Evolutionary conservation across 1,284 basidiomycete genomes (phyloP).

Genomic region (Rhodofomes roseus): DNA sequence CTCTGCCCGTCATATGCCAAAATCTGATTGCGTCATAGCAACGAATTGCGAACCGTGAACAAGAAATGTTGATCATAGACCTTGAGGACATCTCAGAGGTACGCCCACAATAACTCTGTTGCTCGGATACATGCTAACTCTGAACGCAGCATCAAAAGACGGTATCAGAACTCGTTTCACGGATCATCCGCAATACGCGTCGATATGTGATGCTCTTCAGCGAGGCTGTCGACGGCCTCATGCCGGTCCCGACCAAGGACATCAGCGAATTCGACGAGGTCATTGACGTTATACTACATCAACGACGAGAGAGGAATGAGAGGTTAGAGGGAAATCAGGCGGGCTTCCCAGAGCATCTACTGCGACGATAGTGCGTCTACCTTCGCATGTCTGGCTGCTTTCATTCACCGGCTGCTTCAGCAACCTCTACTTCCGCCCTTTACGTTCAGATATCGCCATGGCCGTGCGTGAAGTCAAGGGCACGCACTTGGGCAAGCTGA

Average conservation of each 20-base stretch:
- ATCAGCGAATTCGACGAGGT: slow-evolving; percentile 89
- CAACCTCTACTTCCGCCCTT: slow-evolving; percentile 91
- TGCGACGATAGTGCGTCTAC: slow-evolving; percentile 89
- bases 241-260: slow-evolving; percentile 86
- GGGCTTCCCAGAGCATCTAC: slow-evolving; percentile 83
- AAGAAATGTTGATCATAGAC: slow-evolving; percentile 80
- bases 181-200: slow-evolving; percentile 82
- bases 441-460: slow-evolving; percentile 68
- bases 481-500: slow-evolving; percentile 82
- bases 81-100: slow-evolving; percentile 77
- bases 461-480: slow-evolving; percentile 93
- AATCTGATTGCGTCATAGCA: slow-evolving; percentile 49
- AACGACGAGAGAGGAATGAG: slow-evolving; percentile 85
- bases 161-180: slow-evolving; percentile 61
- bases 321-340: slow-evolving; percentile 62
- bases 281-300: slow-evolving; percentile 92
- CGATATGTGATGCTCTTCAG: slow-evolving; percentile 91
- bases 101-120: slow-evolving; percentile 17
- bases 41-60: slow-evolving; percentile 90
- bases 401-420: slow-evolving; percentile 39
- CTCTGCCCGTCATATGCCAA: too few relatives aligned
- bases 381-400: background rate
- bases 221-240: slow-evolving; percentile 86
- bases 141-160: slow-evolving; percentile 59
- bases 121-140: background rate